These are phyloP conservation scores for Coniophora puteana DNA, from an alignment of 1,284 basidiomycete genomes.

Conservation along the genomic window DNA sequence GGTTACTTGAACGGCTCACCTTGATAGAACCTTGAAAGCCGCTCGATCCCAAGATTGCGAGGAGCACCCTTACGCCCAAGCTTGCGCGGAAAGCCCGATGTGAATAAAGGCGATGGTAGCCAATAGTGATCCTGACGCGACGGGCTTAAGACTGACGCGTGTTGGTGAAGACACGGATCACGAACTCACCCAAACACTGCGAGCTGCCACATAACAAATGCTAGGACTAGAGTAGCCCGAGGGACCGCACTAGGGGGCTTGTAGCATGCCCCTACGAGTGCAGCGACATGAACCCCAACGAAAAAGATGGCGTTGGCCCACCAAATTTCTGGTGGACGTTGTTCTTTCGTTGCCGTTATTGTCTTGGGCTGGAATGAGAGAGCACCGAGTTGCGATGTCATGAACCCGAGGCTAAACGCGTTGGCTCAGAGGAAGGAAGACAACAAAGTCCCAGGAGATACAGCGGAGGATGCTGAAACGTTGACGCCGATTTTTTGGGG, in stretches of 20 bases:
- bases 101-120: slow-evolving; percentile 76
- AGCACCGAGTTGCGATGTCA: no score
- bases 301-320: slow-evolving; percentile 72
- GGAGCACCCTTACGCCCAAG: slow-evolving; percentile 47
- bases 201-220: slow-evolving; percentile 63
- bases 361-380: no score
- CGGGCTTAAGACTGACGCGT: not conserved
- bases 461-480: no score
- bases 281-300: slow-evolving; percentile 57
- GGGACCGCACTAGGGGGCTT: slow-evolving; percentile 46
- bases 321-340: slow-evolving; percentile 47
- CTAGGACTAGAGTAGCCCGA: slow-evolving; percentile 45
- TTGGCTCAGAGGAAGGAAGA: no score
- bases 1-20: no score
- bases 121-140: slow-evolving; percentile 58
- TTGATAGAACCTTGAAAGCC: slow-evolving; percentile 68
- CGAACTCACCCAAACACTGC: slow-evolving; percentile 61
- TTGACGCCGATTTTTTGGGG: no score
- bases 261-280: slow-evolving; percentile 47
- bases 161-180: not conserved
- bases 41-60: slow-evolving; percentile 66
- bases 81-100: slow-evolving; percentile 67
- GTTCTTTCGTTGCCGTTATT: no score
- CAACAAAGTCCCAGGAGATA: no score
- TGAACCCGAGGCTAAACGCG: no score